Conservation (phyloP, 2,329 filamentous ascomycete species). For the Alternaria arborescens region DNA sequence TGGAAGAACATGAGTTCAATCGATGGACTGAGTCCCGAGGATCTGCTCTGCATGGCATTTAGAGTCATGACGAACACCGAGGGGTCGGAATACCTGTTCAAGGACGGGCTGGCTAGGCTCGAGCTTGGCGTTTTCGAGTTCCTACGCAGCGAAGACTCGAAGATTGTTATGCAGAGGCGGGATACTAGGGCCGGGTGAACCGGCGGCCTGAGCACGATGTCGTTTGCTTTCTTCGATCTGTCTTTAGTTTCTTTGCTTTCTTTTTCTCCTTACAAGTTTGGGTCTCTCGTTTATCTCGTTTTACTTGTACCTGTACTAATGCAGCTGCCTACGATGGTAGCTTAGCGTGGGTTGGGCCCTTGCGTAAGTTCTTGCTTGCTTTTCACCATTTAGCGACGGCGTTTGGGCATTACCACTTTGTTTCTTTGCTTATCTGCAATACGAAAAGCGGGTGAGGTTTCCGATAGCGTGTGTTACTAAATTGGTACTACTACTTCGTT, state of each 20-base stretch:
- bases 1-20: constrained; percentile 49
- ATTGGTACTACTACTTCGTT: constrained; percentile 6
- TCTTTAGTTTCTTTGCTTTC: background rate
- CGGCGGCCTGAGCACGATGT: background rate
- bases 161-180: constrained; percentile 42
- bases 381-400: constrained; percentile 36
- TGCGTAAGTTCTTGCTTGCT: background rate
- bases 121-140: constrained; percentile 45
- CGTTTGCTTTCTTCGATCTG: background rate
- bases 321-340: constrained; percentile 13
- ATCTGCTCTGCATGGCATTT: constrained; percentile 45
- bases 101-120: constrained; percentile 41
- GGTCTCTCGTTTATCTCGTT: background rate
- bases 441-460: background rate
- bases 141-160: constrained; percentile 41
- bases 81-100: constrained; percentile 46
- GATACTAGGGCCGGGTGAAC: constrained; percentile 19
- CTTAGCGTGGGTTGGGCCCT: constrained; percentile 4
- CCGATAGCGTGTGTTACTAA: constrained; percentile 15
- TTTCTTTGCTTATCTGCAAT: background rate
- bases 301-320: constrained; percentile 6
- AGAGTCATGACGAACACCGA: constrained; percentile 45
- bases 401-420: constrained; percentile 20
- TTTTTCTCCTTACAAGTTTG: background rate
- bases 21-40: constrained; percentile 44